Evolutionary conservation across 768 basidiomycete species (phyloP).

Genomic region (Tephrocybe sp.): DNA sequence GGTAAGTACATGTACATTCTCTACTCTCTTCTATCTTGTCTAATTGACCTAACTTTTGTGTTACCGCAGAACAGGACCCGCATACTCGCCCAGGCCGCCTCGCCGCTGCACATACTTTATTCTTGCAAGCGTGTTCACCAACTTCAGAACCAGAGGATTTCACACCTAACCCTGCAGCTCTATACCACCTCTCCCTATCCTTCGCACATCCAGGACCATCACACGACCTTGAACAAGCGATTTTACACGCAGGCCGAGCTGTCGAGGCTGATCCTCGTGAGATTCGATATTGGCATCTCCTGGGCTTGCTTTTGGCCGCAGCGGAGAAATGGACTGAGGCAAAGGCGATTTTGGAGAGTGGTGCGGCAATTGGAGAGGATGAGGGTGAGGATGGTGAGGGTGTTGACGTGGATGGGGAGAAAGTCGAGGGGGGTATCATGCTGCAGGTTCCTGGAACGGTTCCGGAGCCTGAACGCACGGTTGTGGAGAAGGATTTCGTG

Average conservation of each 20-base stretch:
- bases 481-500: constrained; percentile 1
- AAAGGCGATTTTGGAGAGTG: constrained; percentile 72
- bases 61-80: constrained; percentile 58
- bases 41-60: no score
- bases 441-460: not conserved
- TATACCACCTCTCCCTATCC: constrained; percentile 82
- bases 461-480: not conserved
- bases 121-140: constrained; percentile 37
- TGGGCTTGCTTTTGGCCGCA: constrained; percentile 79
- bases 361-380: constrained; percentile 46
- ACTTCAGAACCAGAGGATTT: constrained; percentile 5
- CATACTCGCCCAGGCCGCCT: constrained; percentile 59
- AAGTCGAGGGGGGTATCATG: constrained; percentile 4
- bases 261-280: constrained; percentile 65
- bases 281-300: constrained; percentile 86
- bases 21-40: not conserved
- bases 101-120: constrained; percentile 49
- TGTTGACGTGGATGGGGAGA: constrained; percentile 15
- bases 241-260: constrained; percentile 63
- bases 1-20: constrained; percentile 38
- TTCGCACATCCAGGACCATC: constrained; percentile 60
- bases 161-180: constrained; percentile 53
- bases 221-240: constrained; percentile 66
- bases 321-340: constrained; percentile 80
- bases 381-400: constrained; percentile 19